Base-by-base conservation (phyloP, 2,329 filamentous ascomycete species). In the Periconia sp. region DNA sequence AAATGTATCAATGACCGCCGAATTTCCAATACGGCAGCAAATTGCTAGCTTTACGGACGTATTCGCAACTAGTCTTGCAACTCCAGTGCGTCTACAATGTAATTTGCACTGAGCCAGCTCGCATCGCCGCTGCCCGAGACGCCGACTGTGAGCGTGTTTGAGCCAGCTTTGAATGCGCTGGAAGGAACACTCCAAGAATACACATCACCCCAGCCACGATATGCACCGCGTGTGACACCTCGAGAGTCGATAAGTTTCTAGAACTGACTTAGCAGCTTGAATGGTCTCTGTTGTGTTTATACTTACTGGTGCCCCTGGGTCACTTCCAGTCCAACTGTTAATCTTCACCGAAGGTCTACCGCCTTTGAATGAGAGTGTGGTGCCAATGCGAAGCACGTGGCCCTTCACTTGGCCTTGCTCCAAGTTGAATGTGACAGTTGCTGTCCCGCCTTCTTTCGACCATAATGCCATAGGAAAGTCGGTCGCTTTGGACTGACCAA, bases 381-480 rank as follows among this genome's bases (percentile, higher is more conserved):
- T 59, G 4, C 54, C 54, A 34, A 59, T 51, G n/a, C 54, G 43
- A 15, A 59, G 40, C 3, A 57, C 48, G 36, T 57, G 54, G 9
- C 41, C 38, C 33, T 57, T 57, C 3, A 56, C 49, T 42, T 59
- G 56, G 7, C 35, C 46, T n/a, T 49, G 35, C 8, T 52, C 52
- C 12, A 59, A 29, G 2, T 40, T 38, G 32, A 59, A 59, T n/a
- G 32, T 50, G 13, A 59, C 46, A 1, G 49, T 56, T 5, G 47
- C 54, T 19, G 49, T 42, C 6, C 41, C 42, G 15, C 43, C 40
- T 42, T 54, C 41, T 29, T 57, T 59, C 11, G 53, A 48, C 51
- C 54, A 59, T 15, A 59, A 31, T 4, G 56, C 52, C 56, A 57
- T 56, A 2, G 56, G 52, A 15, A 59, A 56, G 32, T 59, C 52